Evolutionary conservation across 2,329 filamentous ascomycete genomes (phyloP).

Genomic region (Penicillium sp.): DNA sequence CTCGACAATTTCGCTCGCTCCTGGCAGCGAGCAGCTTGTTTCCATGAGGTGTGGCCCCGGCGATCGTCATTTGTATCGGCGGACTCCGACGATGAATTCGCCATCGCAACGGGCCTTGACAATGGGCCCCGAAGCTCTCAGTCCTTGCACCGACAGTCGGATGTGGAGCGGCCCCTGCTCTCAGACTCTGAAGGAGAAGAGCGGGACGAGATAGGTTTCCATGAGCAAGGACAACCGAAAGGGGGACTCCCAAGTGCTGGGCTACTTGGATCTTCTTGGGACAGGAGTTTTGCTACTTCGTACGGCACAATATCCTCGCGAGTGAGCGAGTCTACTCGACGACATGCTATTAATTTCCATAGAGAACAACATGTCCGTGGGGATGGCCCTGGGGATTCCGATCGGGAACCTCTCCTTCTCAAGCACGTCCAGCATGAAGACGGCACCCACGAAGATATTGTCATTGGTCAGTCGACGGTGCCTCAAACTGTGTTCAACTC

Average conservation of each 20-base stretch:
- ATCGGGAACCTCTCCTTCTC: slow-evolving; percentile 73
- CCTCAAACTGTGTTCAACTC: slow-evolving; percentile 97
- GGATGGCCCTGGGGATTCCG: slow-evolving; percentile 53
- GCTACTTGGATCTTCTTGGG: slow-evolving; percentile 55
- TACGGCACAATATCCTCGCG: slow-evolving; percentile 60
- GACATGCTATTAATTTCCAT: slow-evolving; percentile 53
- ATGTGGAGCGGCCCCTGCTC: slow-evolving; percentile 30
- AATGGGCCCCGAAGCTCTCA: slow-evolving; percentile 20
- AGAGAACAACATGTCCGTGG: slow-evolving; percentile 52
- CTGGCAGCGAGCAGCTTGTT: slow-evolving; percentile 86
- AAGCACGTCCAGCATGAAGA: slow-evolving; percentile 83
- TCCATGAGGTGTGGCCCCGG: slow-evolving; percentile 81
- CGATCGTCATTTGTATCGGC: slow-evolving; percentile 69
- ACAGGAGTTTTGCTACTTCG: slow-evolving; percentile 67
- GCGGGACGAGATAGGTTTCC: slow-evolving; percentile 10
- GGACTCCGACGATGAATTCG: slow-evolving; percentile 48
- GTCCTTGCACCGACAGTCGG: slow-evolving; percentile 29
- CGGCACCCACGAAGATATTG: slow-evolving; percentile 75
- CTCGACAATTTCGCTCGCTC: slow-evolving; percentile 90
- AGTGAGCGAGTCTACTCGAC: slow-evolving; percentile 56
- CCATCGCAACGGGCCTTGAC: slow-evolving; percentile 20
- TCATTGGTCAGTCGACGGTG: slow-evolving; percentile 90
- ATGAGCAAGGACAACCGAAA: slow-evolving; percentile 16
- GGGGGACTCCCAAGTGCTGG: slow-evolving; percentile 18
- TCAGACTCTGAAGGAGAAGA: slow-evolving; percentile 32